Evolutionary conservation across 2,329 filamentous ascomycete genomes (phyloP), one percentile per base, ranked within the genome.

Genomic region (Colletotrichum kahawae): DNA sequence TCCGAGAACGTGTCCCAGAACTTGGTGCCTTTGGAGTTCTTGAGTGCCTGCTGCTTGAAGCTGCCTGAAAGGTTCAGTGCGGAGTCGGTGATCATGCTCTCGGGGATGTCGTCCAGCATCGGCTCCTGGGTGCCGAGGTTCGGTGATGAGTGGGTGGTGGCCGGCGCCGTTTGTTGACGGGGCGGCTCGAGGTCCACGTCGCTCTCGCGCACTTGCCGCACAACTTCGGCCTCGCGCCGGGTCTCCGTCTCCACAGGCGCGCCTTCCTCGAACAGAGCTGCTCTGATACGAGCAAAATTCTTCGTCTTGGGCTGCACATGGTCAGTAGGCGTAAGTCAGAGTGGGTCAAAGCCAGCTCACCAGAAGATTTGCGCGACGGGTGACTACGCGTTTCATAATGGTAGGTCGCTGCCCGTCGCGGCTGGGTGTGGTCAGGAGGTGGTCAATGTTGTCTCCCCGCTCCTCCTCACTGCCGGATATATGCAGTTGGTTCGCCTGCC

Each of bases 131-230:
- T 87, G n/a, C 90, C 91, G 48, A 95, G 83, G 62, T 86, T 92
- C 1, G 94, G 94, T 9, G 94, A 95, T 0, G 93, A 94, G 43
- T 93, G 89, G 2, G 91, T 89, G 4, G 92, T 93, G 27, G 86
- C 87, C 1, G 85, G 78, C 79, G 90, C 87, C 16, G 89, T 87
- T 73, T 89, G 80, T 70, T 86, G 80, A 79, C 82, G 82, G 21
- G 69, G 57, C 73, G 83, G 86, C 71, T 91, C 90, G 16, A 92
- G 85, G 64, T 92, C 91, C 77, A 93, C 90, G 80, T 98, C 96
- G 79, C 93, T 96, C 83, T 98, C 97, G 56, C 95, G 94, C 33
- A 98, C 96, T 84, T 98, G 97, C 66, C 95, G 94, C 77, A 99
- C 95, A 7, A 98, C 97, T 84, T 98, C 96, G 48, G 96, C 95